phyloP scores from a whole-genome alignment of 2,329 filamentous ascomycete species.

The Botrytis cinerea region DNA sequence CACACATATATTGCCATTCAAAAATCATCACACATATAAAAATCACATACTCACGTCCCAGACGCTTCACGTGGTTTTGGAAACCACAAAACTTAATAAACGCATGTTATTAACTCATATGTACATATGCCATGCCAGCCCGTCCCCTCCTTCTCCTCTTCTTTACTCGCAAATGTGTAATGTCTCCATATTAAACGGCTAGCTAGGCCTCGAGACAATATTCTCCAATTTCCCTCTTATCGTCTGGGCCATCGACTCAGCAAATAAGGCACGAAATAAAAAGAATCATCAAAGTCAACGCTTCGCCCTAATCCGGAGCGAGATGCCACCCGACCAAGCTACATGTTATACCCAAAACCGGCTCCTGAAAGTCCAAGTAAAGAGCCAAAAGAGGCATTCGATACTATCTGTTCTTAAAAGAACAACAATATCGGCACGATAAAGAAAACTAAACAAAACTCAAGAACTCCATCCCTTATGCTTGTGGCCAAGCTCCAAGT shows the following conservation, averaged over 20 bases:
- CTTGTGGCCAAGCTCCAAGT: background rate
- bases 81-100: background rate
- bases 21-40: background rate
- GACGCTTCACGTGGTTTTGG: background rate
- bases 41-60: background rate
- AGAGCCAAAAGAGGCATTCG: background rate
- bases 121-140: background rate
- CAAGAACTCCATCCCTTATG: background rate
- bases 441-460: background rate
- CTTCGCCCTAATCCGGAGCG: background rate
- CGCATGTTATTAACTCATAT: background rate
- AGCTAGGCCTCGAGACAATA: background rate
- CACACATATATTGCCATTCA: background rate
- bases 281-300: background rate
- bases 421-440: background rate
- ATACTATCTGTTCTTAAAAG: background rate
- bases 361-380: background rate
- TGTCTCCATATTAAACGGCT: background rate
- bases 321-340: background rate
- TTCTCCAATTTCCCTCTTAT: background rate
- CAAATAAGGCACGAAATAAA: background rate
- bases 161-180: background rate
- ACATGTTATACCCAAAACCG: background rate
- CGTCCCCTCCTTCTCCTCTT: background rate
- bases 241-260: too few relatives aligned